Base-by-base conservation (phyloP, 192 early-diverging fungal species). In the Globomyces pollinis-pini region DNA sequence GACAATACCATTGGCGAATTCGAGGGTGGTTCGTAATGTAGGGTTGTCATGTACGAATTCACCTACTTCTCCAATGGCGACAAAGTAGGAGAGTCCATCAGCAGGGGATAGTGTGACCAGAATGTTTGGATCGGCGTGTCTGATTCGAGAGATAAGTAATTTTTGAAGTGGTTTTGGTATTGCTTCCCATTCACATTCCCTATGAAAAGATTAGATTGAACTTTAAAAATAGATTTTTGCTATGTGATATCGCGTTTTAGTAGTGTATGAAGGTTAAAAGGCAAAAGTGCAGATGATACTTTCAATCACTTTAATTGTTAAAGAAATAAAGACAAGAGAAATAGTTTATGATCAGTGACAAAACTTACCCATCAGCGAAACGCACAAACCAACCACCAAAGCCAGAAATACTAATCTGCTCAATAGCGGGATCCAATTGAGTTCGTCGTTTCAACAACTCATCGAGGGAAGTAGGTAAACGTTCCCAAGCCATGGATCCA, bases 341-440 rank as follows among this genome's bases (percentile, higher is more conserved):
- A n/a, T n/a, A n/a, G n/a, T n/a, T n/a, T n/a, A n/a, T n/a, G n/a
- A n/a, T n/a, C n/a, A n/a, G n/a, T n/a, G 28, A 26, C n/a, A 26
- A 47, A 5, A 4, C 4, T 47, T 47, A 47, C 44, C 68, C 31
- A 49, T 70, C 68, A 32, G 31, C 36, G 49, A 70, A 70, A 9
- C 49, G 9, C 28, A 70, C 59, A 49, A 70, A 70, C 68, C 68
- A 70, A 35, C 68, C 68, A 16, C 68, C 68, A 26, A 65, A 58
- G 2, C 45, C 57, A 32, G 68, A 70, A n/a, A 70, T 70, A 21
- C 49, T 56, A 9, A 70, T 49, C 30, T 50, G 54, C 20, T 60
- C 58, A 2, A 70, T 38, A 2, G 59, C 44, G 8, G 68, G 42
- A 42, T 65, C 68, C 2, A 21, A 23, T 15, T 41, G 9, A 12